Base-by-base conservation (phyloP, 2,329 filamentous ascomycete genomes). In the Xylaria sp. region DNA sequence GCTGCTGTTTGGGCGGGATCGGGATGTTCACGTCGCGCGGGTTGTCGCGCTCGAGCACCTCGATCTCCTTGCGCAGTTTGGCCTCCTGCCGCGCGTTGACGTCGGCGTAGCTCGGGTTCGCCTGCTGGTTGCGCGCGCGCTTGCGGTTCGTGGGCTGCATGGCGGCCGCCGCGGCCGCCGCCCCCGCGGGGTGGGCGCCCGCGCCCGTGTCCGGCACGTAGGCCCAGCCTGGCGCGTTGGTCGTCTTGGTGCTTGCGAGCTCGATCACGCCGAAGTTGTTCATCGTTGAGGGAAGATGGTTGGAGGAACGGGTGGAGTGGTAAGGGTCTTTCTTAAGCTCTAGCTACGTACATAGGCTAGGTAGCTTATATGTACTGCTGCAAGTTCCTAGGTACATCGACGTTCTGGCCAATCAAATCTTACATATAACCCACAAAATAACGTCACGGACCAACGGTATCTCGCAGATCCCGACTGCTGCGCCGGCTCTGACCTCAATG, bases 151-250 rank as follows among this genome's bases (percentile, higher is more conserved):
- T 73, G 6, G 59, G 50, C 19, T 40, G 62, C 38, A 44, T 45
- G 3, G 49, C 52, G 9, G 52, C 22, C 1, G 40, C 13, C 16
- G 57, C 18, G n/a, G 51, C 22, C 45, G 17, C 17, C 54, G 79
- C 78, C 48, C 78, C 70, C 46, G 76, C 71, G 62, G 81, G 80
- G 8, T 84, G 79, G 9, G 82, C 79, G 50, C 71, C 81, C 11
- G 82, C 79, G 50, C 71, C 81, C 69, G 83, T 86, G 68, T 96
- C 91, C 24, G 92, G 87, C 1, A 97, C 90, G 70, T 96, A 96
- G 11, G 91, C 91, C 89, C 92, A 97, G 66, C 93, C 93, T 1
- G 93, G 92, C 1, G 91, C 89, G 41, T 82, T 78, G 41, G 84
- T 83, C 16, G 85, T 86, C 57, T 85, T 85, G 22, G 85, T 78